These are phyloP conservation scores for Aspergillus candidus DNA, from an alignment of 2,329 filamentous ascomycete species.

Conservation along the genomic window DNA sequence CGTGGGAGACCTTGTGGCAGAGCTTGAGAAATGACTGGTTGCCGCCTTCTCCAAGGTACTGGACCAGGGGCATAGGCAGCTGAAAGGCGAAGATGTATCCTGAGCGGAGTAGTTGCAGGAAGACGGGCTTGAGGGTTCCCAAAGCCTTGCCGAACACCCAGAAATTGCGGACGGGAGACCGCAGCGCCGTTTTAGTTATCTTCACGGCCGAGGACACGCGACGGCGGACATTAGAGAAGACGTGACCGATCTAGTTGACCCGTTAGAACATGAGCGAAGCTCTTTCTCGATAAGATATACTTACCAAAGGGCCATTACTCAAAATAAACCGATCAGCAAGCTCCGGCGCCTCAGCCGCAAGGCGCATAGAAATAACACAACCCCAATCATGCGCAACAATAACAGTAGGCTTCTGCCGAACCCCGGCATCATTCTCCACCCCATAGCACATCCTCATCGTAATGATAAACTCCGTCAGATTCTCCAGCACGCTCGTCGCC, in stretches of 20 bases:
- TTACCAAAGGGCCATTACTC: slow-evolving; percentile 49
- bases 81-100: slow-evolving; percentile 53
- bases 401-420: slow-evolving; percentile 40
- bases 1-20: slow-evolving; percentile 36
- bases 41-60: slow-evolving; percentile 43
- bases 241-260: slow-evolving; percentile 34
- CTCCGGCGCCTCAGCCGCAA: slow-evolving; percentile 53
- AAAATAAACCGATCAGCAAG: slow-evolving; percentile 53
- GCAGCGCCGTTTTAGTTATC: slow-evolving; percentile 46
- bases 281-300: slow-evolving; percentile 14
- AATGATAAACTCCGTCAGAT: slow-evolving; percentile 49
- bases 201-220: slow-evolving; percentile 41
- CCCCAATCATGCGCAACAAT: slow-evolving; percentile 54
- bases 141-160: slow-evolving; percentile 42
- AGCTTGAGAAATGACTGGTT: slow-evolving; percentile 44
- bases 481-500: slow-evolving; percentile 48
- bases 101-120: slow-evolving; percentile 45
- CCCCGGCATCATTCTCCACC: slow-evolving; percentile 22
- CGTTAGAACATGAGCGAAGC: not conserved
- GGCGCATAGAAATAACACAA: slow-evolving; percentile 46
- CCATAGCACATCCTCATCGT: slow-evolving; percentile 45
- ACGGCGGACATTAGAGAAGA: slow-evolving; percentile 38
- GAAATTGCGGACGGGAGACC: slow-evolving; percentile 39
- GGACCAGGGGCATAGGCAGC: slow-evolving; percentile 42
- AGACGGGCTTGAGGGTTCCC: slow-evolving; percentile 41